Base-by-base conservation (phyloP, 805 yeast species). In the Ascoidea asiatica region DNA sequence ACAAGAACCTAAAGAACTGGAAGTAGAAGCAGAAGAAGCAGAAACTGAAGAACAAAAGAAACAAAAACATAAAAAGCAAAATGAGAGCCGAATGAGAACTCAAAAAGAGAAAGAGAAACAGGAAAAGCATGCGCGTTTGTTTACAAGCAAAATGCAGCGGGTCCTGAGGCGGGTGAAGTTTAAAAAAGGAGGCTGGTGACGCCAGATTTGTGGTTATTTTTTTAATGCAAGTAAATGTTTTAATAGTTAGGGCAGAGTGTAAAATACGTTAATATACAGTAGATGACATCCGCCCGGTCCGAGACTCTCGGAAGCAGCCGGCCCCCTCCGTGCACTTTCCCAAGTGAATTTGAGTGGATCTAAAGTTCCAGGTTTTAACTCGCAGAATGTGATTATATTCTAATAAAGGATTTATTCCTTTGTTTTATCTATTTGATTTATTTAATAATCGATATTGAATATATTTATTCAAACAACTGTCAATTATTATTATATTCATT, bases 81-180 rank as follows among this genome's bases (percentile, higher is more conserved):
- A 8, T 46, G 43, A 37, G 42, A 48, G 19, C 13, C 18, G 35
- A 45, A 41, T 41, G 23, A 41, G 15, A 22, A 41, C 45, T 21
- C 50, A 48, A 23, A 47, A 47, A 23, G 36, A 39, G 19, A 15
- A 21, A 4, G 43, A 46, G 37, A 21, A 29, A 29, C 41, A 33
- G 29, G 29, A 19, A 20, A 38, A 22, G 19, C 20, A 38, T 4
- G 11, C 21, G 5, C 40, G 22, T 11, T 5, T 42, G 3, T 43
- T 40, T 13, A 40, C 45, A 5, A 46, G 46, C 5, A 48, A 48
- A 21, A 37, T 45, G 41, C 39, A 45, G 18, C 48, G 46, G 3
- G 44, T 45, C 3, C 43, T 37, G 8, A n/a, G 45, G 19, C 21
- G 43, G 4, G 44, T 43, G 18, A 43, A 20, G 19, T 33, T 45